A percentile compares a stretch with the other conserved stretches of the same genome.
phyloP scores from a whole-genome alignment of 1,284 basidiomycete genomes.

The Erythrobasidium hasegawianum region DNA sequence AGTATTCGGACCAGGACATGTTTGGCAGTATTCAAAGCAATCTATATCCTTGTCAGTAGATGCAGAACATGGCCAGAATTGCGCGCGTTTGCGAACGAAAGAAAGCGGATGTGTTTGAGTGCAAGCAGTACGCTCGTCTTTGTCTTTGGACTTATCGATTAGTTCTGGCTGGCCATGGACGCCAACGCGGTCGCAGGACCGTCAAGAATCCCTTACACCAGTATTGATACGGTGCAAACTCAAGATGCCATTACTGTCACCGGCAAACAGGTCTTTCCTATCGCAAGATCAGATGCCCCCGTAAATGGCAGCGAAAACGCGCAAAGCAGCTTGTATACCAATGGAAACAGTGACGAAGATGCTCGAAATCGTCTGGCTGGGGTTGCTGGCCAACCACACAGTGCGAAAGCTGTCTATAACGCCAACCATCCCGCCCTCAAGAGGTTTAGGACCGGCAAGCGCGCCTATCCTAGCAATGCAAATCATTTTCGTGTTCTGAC shows the following conservation, averaged over 20 bases:
- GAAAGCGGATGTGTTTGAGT: too few species aligned
- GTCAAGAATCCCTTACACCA: conserved; percentile 12
- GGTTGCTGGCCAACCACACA: too few species aligned
- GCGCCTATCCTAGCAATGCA: too few species aligned
- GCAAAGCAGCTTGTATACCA: not conserved
- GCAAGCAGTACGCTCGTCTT: too few species aligned
- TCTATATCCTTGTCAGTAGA: not conserved
- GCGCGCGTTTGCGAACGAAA: too few species aligned
- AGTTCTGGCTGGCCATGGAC: not conserved
- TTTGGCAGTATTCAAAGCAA: not conserved
- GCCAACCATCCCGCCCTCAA: not conserved
- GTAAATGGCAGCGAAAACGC: not conserved
- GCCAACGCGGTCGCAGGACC: conserved; percentile 19
- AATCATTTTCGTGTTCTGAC: too few species aligned
- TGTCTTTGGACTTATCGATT: not conserved
- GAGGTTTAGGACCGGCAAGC: not conserved
- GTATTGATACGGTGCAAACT: too few species aligned
- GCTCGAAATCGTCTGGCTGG: not conserved
- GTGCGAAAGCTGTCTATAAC: not conserved
- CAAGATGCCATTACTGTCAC: too few species aligned
- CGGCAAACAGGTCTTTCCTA: too few species aligned
- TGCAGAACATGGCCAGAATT: not conserved
- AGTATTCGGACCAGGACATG: conserved; percentile 29
- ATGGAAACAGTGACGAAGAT: not conserved
- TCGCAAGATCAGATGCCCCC: not conserved